Percentiles rank a stretch among this genome's conserved stretches.
Evolutionary conservation across 768 basidiomycete species (phyloP).

Genomic region (Phylloporus scabripes): DNA sequence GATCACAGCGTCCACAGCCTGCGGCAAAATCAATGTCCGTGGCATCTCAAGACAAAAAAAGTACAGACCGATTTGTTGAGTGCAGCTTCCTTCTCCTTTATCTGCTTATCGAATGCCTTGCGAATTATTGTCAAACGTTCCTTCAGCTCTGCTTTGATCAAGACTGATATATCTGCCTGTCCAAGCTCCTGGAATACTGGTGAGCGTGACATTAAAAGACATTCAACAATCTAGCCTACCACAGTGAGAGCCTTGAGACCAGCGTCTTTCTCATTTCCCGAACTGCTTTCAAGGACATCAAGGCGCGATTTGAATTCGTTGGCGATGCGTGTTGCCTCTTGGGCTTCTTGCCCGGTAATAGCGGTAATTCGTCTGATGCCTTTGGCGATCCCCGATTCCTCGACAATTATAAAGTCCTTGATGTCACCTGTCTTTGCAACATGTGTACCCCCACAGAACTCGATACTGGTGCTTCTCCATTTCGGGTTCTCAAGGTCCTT

Average conservation of each 20-base stretch:
- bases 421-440: constrained; percentile 96
- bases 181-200: constrained; percentile 63
- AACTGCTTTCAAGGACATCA: constrained; percentile 50
- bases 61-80: constrained; percentile 67
- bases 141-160: constrained; percentile 74
- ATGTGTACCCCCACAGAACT: constrained; percentile 99
- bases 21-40: neutral
- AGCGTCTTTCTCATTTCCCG: constrained; percentile 80
- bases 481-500: constrained; percentile 83
- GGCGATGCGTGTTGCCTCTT: constrained; percentile 68
- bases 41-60: neutral
- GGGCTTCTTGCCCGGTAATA: constrained; percentile 91
- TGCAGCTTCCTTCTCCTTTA: constrained; percentile 74
- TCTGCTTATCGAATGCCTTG: constrained; percentile 79
- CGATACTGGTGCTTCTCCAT: constrained; percentile 88
- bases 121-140: constrained; percentile 66
- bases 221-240: constrained; percentile 39
- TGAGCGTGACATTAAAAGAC: neutral
- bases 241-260: constrained; percentile 76
- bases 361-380: constrained; percentile 93
- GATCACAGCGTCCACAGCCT: constrained; percentile 68
- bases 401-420: constrained; percentile 91
- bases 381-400: constrained; percentile 97
- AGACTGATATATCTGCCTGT: constrained; percentile 82
- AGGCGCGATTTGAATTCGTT: constrained; percentile 58